These are phyloP conservation scores for Durio zibethinus DNA, from an alignment of 345 rosid genomes.

Conservation along the genomic window DNA sequence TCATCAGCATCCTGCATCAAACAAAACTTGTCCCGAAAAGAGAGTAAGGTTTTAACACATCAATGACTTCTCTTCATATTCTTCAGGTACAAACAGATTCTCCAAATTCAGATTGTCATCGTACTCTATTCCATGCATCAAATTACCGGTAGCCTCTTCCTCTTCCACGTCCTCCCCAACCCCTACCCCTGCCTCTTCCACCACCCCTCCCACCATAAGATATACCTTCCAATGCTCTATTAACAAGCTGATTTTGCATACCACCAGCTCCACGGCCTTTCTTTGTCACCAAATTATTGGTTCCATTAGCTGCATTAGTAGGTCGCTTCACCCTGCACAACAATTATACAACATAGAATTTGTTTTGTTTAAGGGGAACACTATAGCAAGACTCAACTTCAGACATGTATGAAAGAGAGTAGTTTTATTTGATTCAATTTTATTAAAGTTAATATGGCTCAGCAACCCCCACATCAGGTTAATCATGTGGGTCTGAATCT, in stretches of 20 bases:
- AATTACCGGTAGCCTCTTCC: conserved; percentile 56
- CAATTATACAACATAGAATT: background rate
- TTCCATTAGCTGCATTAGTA: conserved; percentile 52
- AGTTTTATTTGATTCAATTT: background rate
- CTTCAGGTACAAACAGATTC: conserved; percentile 11
- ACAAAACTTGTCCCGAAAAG: conserved; percentile 18
- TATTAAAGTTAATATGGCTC: background rate
- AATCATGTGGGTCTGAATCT: background rate
- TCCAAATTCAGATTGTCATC: background rate
- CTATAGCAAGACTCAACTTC: background rate
- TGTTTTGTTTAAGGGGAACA: background rate
- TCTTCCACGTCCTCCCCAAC: conserved; percentile 64
- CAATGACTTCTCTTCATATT: background rate
- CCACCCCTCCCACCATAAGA: conserved; percentile 74
- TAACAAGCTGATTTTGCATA: conserved; percentile 73
- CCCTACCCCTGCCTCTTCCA: conserved; percentile 54
- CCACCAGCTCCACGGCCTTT: conserved; percentile 73
- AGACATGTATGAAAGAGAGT: background rate
- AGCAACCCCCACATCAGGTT: background rate
- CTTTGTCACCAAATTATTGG: conserved; percentile 47
- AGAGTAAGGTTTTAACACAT: conserved; percentile 21
- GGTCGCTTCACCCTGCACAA: conserved; percentile 73
- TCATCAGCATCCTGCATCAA: conserved; percentile 11
- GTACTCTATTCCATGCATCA: background rate
- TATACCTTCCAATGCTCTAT: conserved; percentile 85